Evolutionary conservation across 257 asterid species (phyloP).

Genomic region (Linaria vulgaris): DNA sequence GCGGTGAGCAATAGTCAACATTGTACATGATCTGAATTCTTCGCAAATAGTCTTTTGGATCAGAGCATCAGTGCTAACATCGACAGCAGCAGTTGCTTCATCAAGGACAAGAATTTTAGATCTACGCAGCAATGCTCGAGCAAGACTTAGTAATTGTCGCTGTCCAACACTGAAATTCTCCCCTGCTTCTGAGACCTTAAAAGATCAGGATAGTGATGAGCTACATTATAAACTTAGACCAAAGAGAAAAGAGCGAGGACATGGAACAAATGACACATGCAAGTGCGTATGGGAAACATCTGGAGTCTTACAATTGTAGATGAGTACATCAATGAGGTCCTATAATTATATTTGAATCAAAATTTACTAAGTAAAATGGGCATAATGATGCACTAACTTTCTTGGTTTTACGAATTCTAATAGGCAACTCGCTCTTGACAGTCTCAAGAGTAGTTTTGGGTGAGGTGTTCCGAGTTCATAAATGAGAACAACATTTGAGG

Average conservation of each 20-base stretch:
- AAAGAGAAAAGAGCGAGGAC: too few relatives aligned
- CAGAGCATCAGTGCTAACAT: constrained; percentile 90
- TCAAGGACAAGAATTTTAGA: constrained; percentile 96
- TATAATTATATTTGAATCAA: too few relatives aligned
- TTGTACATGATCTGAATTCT: constrained; percentile 86
- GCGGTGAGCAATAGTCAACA: constrained; percentile 97
- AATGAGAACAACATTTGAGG: neutral
- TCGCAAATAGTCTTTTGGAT: constrained; percentile 94
- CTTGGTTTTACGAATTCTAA: too few relatives aligned
- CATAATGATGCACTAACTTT: too few relatives aligned
- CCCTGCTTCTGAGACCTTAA: constrained; percentile 92
- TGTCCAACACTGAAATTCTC: constrained; percentile 99
- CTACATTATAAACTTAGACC: too few relatives aligned
- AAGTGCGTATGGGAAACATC: too few relatives aligned
- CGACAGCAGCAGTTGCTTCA: constrained; percentile 99
- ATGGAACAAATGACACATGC: too few relatives aligned
- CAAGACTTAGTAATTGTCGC: constrained; percentile 84
- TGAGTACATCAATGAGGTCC: too few relatives aligned
- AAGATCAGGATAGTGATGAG: neutral
- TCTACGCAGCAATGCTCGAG: constrained; percentile 91
- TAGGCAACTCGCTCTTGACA: too few relatives aligned
- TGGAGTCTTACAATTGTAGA: neutral
- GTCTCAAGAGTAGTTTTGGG: too few relatives aligned
- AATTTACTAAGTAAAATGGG: too few relatives aligned
- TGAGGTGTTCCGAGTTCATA: neutral